These are phyloP conservation scores for Fusarium guadeloupense DNA, from an alignment of 2,329 filamentous ascomycete species.

Conservation along the genomic window DNA sequence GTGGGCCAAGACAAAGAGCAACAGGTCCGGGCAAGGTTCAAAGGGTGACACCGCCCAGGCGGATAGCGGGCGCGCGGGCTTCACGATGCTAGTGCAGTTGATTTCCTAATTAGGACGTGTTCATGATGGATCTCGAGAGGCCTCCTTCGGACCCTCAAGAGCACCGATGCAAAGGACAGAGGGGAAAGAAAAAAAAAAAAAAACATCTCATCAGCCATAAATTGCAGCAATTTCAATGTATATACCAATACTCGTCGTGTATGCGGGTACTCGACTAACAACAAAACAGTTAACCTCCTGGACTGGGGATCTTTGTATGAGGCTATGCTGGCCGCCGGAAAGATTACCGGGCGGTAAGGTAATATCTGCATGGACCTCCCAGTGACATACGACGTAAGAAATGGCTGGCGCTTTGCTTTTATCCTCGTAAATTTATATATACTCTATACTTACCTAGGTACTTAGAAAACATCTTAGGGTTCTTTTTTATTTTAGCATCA, in stretches of 20 bases:
- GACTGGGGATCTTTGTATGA: slow-evolving; percentile 20
- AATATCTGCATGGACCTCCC: slow-evolving; percentile 16
- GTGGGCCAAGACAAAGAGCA: background rate
- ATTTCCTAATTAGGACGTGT: slow-evolving; percentile 27
- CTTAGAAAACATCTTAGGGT: no score
- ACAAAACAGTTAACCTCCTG: no score
- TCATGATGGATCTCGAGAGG: slow-evolving; percentile 20
- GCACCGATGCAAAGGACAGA: background rate
- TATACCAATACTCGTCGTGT: background rate
- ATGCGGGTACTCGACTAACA: background rate
- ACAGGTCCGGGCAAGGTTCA: no score
- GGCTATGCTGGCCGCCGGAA: slow-evolving; percentile 31
- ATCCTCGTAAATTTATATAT: no score
- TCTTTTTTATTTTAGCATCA: no score
- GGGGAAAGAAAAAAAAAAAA: no score
- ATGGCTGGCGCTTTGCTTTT: no score
- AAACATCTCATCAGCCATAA: slow-evolving; percentile 27
- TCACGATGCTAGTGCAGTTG: slow-evolving; percentile 21
- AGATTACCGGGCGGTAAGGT: slow-evolving; percentile 18
- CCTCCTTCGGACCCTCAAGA: slow-evolving; percentile 14
- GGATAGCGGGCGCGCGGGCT: slow-evolving; percentile 7
- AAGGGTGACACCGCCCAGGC: background rate
- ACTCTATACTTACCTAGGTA: no score
- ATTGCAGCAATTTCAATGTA: background rate
- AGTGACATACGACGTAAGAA: no score